A percentile compares a stretch with the other conserved stretches of the same genome.
Conservation (phyloP, 441 rosid genomes). For the Gossypium lobatum region DNA sequence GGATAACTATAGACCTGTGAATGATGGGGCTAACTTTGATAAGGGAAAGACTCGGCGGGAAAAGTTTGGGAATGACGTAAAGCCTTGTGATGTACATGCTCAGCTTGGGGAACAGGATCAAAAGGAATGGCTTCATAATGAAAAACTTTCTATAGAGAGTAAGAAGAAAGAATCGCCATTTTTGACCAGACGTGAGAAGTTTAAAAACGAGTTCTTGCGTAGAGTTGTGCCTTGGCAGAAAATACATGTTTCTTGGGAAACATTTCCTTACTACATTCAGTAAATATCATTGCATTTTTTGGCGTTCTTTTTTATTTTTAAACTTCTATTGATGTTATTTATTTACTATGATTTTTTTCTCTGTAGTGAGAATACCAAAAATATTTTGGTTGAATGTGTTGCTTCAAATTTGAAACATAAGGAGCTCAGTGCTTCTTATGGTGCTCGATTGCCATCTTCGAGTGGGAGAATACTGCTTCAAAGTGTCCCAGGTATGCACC, state of each 20-base stretch:
- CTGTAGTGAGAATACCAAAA: conserved; percentile 65
- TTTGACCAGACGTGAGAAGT: conserved; percentile 62
- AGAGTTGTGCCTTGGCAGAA: conserved; percentile 89
- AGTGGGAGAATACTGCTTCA: conserved; percentile 88
- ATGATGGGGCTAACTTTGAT: conserved; percentile 35
- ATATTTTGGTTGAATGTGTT: conserved; percentile 73
- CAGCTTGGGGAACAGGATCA: conserved; percentile 80
- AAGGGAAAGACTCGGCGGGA: conserved; percentile 38
- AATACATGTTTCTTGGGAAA: conserved; percentile 79
- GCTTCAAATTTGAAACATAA: conserved; percentile 77
- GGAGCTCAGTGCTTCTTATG: conserved; percentile 42
- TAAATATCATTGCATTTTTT: conserved; percentile 28
- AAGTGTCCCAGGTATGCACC: conserved; percentile 73
- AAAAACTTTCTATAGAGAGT: conserved; percentile 64
- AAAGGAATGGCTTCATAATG: conserved; percentile 82
- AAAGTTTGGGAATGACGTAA: conserved; percentile 26
- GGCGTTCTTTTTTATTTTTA: conserved; percentile 1
- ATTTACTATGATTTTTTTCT: conserved; percentile 1
- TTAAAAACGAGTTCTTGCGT: conserved; percentile 68
- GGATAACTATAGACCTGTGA: conserved; percentile 47
- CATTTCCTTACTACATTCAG: conserved; percentile 84
- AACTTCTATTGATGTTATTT: conserved; percentile 11
- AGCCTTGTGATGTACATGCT: conserved; percentile 51
- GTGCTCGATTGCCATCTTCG: conserved; percentile 73
- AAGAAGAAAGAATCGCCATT: conserved; percentile 75